Conservation (phyloP, 1,284 basidiomycete genomes). For the Tilletia horrida region DNA sequence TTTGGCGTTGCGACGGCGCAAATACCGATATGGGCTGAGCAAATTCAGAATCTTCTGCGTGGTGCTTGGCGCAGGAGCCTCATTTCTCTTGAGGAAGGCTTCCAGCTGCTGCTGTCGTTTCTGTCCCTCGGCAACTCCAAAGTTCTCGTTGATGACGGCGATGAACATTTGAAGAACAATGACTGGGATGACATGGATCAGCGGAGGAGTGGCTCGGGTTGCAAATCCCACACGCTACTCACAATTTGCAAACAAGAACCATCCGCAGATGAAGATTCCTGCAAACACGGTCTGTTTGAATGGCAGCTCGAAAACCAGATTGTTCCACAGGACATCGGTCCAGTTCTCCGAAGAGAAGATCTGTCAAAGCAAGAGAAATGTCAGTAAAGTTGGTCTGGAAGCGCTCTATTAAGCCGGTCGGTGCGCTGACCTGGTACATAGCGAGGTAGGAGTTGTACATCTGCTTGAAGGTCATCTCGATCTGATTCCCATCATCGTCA, state of each 20-base stretch:
- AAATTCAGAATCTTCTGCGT: constrained; percentile 60
- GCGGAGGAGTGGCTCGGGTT: neutral
- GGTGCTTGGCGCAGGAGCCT: constrained; percentile 42
- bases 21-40: constrained; percentile 83
- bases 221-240: constrained; percentile 51
- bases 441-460: constrained; percentile 83
- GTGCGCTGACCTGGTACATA: constrained; percentile 65
- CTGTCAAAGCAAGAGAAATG: constrained; percentile 55
- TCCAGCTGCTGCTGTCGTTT: constrained; percentile 80
- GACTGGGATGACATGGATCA: constrained; percentile 57
- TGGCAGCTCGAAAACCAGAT: constrained; percentile 65
- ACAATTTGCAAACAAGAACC: constrained; percentile 94
- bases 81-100: constrained; percentile 58
- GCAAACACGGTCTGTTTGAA: constrained; percentile 73
- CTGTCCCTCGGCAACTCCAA: constrained; percentile 83
- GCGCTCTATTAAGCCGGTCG: too few relatives aligned
- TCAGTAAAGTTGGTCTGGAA: neutral
- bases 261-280: constrained; percentile 73
- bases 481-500: constrained; percentile 50
- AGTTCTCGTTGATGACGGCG: constrained; percentile 97
- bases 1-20: constrained; percentile 61
- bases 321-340: constrained; percentile 75
- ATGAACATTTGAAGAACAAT: constrained; percentile 98
- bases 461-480: constrained; percentile 78
- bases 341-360: constrained; percentile 94